phyloP scores from a whole-genome alignment of 2,329 filamentous ascomycete species.

The Colletotrichum musicola region DNA sequence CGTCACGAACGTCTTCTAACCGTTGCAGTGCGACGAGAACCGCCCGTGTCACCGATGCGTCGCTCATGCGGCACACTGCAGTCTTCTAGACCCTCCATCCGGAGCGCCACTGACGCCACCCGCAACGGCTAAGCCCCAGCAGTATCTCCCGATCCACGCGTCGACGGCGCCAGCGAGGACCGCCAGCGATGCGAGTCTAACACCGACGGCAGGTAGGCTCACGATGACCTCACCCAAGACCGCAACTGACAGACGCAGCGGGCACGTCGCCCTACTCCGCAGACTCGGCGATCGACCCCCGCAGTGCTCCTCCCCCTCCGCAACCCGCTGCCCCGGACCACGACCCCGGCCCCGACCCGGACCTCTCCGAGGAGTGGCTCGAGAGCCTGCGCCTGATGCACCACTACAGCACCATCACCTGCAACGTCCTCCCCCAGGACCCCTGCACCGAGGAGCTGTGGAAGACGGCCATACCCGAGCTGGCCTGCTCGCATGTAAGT shows the following conservation, averaged over 20 bases:
- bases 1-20: not conserved
- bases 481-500: slow-evolving; percentile 35
- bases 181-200: slow-evolving; percentile 23
- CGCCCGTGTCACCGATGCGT: slow-evolving; percentile 52
- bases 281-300: not conserved
- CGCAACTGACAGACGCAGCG: not conserved
- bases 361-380: slow-evolving; percentile 46
- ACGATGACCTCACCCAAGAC: too few relatives aligned
- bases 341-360: slow-evolving; percentile 17
- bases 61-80: slow-evolving; percentile 51
- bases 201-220: slow-evolving; percentile 30
- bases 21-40: slow-evolving; percentile 46
- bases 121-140: slow-evolving; percentile 20
- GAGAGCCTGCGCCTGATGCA: slow-evolving; percentile 53
- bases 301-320: not conserved
- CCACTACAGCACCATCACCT: slow-evolving; percentile 49
- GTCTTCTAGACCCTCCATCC: slow-evolving; percentile 31
- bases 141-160: not conserved
- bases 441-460: slow-evolving; percentile 36
- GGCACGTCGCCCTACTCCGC: slow-evolving; percentile 21
- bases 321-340: too few relatives aligned
- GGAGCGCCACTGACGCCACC: slow-evolving; percentile 8
- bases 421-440: slow-evolving; percentile 45
- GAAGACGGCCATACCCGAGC: slow-evolving; percentile 33
- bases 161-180: not conserved